Conservation (phyloP, 164 flowering plant species). For the Vitis rotundifolia region DNA sequence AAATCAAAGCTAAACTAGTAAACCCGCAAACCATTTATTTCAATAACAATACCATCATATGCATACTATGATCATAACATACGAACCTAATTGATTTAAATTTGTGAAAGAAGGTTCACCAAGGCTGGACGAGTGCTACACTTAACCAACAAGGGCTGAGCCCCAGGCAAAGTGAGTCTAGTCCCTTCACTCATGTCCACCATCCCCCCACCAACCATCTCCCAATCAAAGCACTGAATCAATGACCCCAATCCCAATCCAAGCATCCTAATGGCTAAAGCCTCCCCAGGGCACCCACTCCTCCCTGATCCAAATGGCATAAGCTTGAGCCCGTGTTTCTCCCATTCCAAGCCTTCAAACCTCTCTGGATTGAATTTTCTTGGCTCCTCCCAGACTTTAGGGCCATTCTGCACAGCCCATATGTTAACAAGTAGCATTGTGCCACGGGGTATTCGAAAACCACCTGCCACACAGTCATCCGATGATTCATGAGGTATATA, state of each 20-base stretch:
- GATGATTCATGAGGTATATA: constrained; percentile 42
- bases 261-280: constrained; percentile 30
- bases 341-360: constrained; percentile 20
- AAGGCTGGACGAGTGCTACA: constrained; percentile 27
- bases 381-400: constrained; percentile 31
- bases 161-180: constrained; percentile 38
- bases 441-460: constrained; percentile 30
- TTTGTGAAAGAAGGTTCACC: constrained; percentile 26
- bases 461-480: constrained; percentile 26
- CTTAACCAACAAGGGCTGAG: constrained; percentile 27
- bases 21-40: too few relatives aligned
- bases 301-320: constrained; percentile 52
- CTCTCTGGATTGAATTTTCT: constrained; percentile 39
- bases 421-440: constrained; percentile 36
- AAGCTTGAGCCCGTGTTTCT: constrained; percentile 25
- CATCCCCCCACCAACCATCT: constrained; percentile 29
- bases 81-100: constrained; percentile 5
- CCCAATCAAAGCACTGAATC: constrained; percentile 58
- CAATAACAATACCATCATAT: too few relatives aligned
- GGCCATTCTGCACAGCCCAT: constrained; percentile 43
- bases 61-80: too few relatives aligned
- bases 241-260: constrained; percentile 35
- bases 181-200: constrained; percentile 44
- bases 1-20: too few relatives aligned
- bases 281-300: constrained; percentile 49